Evolutionary conservation across 177 flowering plant species (phyloP), one percentile per base, ranked within the genome.

Genomic region (Vitis hybrid): DNA sequence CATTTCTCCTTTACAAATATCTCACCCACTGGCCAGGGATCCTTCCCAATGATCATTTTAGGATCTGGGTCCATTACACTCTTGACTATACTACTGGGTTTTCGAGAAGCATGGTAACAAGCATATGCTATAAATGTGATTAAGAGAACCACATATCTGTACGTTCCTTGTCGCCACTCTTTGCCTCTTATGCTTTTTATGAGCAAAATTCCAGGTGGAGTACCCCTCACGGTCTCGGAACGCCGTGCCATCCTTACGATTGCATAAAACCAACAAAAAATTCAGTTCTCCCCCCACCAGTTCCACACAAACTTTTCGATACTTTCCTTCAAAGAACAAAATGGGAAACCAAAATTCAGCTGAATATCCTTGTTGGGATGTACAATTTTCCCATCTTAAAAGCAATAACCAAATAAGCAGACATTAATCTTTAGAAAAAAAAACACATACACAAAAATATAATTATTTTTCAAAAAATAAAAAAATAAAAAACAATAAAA

Each of bases 101-200:
- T 94, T 71, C 98, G 82, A 1, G 97, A 91, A 54, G 98, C 98
- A 72, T 94, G 98, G 65, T 94, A 94, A 76, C 92, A 80, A 32
- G 95, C 84, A 70, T 94, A 94, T 2, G 98, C 98, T 12, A 94
- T 77, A 70, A 94, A 94, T 6, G 98, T 94, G 30, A 94, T 79
- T 62, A 92, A 58, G 75, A 94, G 75, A 72, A 92, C 87, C 46
- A 87, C 58, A 51, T 90, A 82, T 62, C 92, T 79, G 70, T 90
- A 90, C 0, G 93, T 82, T 7, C 55, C 64, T 0, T 88, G 63
- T 71, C 83, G 85, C 91, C 90, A 92, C 60, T 89, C 83, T 48
- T 60, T 83, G 61, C 91, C 91, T 71, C 89, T 82, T 11, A 88
- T 68, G 1, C 74, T 83, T 68, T 84, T 81, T 52, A 94, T 77